These are phyloP conservation scores for Fusarium odoratissimum DNA, from an alignment of 2,329 filamentous ascomycete species.

Conservation along the genomic window DNA sequence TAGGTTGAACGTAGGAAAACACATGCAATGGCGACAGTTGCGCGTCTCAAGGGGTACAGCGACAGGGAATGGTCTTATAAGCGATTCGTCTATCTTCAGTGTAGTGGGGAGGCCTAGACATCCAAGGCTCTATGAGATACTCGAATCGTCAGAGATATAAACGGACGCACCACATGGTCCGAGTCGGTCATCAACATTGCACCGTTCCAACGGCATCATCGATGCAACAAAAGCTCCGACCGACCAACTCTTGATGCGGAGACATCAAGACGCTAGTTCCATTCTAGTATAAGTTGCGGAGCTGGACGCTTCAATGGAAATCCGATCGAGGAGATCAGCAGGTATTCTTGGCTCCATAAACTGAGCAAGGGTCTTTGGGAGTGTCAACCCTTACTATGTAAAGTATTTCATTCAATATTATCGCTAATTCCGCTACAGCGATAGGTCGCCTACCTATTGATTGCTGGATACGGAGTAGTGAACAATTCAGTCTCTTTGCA, in stretches of 20 bases:
- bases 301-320: background rate
- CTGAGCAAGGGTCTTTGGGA: background rate
- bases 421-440: constrained; percentile 44
- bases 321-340: background rate
- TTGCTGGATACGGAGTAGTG: constrained; percentile 1
- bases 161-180: constrained; percentile 9
- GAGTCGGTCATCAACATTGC: constrained; percentile 36
- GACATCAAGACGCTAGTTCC: constrained; percentile 20
- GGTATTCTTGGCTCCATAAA: background rate
- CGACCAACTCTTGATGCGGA: constrained; percentile 5
- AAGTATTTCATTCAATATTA: constrained; percentile 31
- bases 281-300: constrained; percentile 30
- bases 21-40: constrained; percentile 20
- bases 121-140: constrained; percentile 11
- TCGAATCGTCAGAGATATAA: constrained; percentile 34
- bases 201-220: constrained; percentile 36
- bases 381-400: background rate
- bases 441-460: constrained; percentile 30
- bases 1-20: constrained; percentile 14
- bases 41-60: constrained; percentile 34
- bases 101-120: constrained; percentile 24
- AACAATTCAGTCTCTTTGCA: constrained; percentile 12
- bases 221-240: constrained; percentile 30
- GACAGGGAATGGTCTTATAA: constrained; percentile 36
- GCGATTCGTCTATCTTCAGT: constrained; percentile 38